Conservation (phyloP, 176 grass and related monocot genomes). For the Triticum turgidum region DNA sequence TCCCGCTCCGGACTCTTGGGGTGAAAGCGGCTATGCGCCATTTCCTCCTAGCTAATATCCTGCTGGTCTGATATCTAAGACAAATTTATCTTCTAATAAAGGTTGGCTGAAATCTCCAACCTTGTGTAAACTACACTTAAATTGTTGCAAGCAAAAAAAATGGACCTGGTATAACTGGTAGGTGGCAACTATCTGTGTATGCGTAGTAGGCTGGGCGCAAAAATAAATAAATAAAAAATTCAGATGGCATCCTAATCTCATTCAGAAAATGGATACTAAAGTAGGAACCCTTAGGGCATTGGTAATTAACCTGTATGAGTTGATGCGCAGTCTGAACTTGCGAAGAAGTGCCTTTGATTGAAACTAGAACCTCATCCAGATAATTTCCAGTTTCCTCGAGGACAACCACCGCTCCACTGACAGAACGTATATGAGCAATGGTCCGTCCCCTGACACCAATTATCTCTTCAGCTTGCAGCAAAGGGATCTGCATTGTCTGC, state of each 20-base stretch:
- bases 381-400: slow-evolving; percentile 52
- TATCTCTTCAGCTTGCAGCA: slow-evolving; percentile 66
- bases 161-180: background rate
- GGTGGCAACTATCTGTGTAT: background rate
- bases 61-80: background rate
- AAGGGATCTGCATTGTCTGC: slow-evolving; percentile 73
- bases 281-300: background rate
- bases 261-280: slow-evolving; percentile 14
- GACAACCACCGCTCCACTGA: slow-evolving; percentile 59
- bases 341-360: slow-evolving; percentile 63
- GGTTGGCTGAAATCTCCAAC: background rate
- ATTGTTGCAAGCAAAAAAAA: background rate
- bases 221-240: background rate
- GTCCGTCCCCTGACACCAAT: slow-evolving; percentile 65
- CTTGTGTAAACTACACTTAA: background rate
- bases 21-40: background rate
- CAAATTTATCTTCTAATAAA: background rate
- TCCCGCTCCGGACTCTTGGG: background rate
- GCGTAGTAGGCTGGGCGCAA: background rate
- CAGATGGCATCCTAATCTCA: background rate
- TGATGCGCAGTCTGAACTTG: slow-evolving; percentile 71
- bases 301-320: slow-evolving; percentile 60
- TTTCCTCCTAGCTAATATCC: background rate
- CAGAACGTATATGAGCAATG: slow-evolving; percentile 55
- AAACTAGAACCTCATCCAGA: slow-evolving; percentile 58